phyloP scores from a whole-genome alignment of 768 basidiomycete species.

The Naganishia antarctica region DNA sequence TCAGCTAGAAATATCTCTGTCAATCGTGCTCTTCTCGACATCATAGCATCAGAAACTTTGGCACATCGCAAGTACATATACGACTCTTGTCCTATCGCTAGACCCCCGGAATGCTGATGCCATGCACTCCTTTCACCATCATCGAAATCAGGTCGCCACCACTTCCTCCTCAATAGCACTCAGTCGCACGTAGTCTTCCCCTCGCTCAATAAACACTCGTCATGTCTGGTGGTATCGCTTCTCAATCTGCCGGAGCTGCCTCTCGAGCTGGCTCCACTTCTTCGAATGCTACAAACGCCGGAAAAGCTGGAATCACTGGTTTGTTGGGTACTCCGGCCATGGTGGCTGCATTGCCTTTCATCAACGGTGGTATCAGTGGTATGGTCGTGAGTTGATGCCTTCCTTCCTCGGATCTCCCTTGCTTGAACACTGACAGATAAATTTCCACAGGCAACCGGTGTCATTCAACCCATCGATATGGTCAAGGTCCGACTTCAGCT shows the following conservation, averaged over 20 bases:
- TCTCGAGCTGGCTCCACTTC: conserved; percentile 1
- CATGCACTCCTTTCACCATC: too few species aligned
- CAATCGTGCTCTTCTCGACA: neutral
- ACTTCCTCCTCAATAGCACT: neutral
- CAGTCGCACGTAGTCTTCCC: neutral
- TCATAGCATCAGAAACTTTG: neutral
- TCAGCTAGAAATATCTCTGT: neutral
- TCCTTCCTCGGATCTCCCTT: neutral
- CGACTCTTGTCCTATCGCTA: too few species aligned
- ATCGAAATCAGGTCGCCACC: too few species aligned
- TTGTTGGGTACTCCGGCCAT: conserved; percentile 21
- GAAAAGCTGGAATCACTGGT: conserved; percentile 19
- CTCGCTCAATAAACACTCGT: neutral
- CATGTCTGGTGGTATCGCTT: conserved; percentile 12
- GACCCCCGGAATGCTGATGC: too few species aligned
- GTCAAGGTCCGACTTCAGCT: conserved; percentile 31
- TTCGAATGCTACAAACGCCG: neutral
- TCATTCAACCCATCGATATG: conserved; percentile 31
- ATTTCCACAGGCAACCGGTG: conserved; percentile 22
- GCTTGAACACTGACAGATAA: neutral
- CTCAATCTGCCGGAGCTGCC: conserved; percentile 14
- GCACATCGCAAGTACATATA: neutral
- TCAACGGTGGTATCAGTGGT: conserved; percentile 28
- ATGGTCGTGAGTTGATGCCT: conserved; percentile 28
- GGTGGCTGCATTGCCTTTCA: conserved; percentile 25